These are phyloP conservation scores for Cercospora sesami DNA, from an alignment of 2,329 filamentous ascomycete species.

Conservation along the genomic window DNA sequence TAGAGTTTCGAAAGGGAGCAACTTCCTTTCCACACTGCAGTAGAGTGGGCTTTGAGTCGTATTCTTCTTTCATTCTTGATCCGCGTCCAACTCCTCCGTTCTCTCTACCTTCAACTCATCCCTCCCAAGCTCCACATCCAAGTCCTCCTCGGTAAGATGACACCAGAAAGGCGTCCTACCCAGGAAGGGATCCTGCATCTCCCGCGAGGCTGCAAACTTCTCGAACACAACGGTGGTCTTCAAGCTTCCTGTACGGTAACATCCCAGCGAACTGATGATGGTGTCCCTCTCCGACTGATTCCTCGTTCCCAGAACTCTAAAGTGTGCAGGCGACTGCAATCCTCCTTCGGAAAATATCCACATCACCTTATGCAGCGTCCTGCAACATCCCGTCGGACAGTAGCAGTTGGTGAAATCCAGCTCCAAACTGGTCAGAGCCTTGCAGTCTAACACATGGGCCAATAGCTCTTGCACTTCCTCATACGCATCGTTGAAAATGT, in stretches of 20 bases:
- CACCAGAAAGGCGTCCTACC: neutral
- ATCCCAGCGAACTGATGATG: neutral
- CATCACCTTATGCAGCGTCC: neutral
- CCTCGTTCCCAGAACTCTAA: neutral
- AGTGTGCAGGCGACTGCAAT: neutral
- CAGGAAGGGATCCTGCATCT: neutral
- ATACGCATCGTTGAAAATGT: accelerated
- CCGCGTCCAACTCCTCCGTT: too few species aligned
- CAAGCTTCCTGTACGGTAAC: too few species aligned
- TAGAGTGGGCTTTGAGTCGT: too few species aligned
- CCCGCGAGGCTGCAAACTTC: neutral
- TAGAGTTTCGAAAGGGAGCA: neutral
- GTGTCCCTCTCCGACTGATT: neutral
- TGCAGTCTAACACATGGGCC: neutral
- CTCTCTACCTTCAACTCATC: neutral
- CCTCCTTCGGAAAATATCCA: neutral
- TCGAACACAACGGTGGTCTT: neutral
- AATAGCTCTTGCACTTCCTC: accelerated
- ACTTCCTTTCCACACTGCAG: too few species aligned
- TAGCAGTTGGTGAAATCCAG: neutral
- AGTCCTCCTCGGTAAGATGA: neutral
- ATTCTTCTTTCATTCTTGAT: neutral
- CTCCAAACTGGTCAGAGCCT: neutral
- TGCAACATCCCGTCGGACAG: neutral
- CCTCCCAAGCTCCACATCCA: neutral